Percentiles rank a stretch among this genome's conserved stretches.
Evolutionary conservation across 257 asterid genomes (phyloP).

Genomic region (Salvia splendens): DNA sequence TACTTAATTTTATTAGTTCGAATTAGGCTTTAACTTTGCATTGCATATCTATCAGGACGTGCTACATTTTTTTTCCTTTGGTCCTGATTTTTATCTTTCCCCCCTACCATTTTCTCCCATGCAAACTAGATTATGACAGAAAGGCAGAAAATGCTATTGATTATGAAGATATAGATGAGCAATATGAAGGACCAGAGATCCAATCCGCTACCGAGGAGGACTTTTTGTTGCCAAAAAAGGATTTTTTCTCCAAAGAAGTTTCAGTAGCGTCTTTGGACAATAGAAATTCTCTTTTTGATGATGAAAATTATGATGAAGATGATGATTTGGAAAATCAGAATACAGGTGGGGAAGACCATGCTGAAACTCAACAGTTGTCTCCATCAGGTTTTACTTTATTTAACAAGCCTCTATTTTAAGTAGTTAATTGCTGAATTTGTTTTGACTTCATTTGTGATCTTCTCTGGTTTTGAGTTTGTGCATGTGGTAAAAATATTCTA

Average conservation of each 20-base stretch:
- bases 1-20: background rate
- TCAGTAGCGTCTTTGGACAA: conserved; percentile 54
- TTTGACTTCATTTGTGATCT: background rate
- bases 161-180: conserved; percentile 96
- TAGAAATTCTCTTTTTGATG: conserved; percentile 70
- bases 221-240: conserved; percentile 70
- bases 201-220: conserved; percentile 90
- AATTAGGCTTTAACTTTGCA: conserved; percentile 13
- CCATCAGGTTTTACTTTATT: conserved; percentile 55
- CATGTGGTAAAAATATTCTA: background rate
- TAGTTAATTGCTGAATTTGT: conserved; percentile 19
- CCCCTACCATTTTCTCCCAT: conserved; percentile 11
- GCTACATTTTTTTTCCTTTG: conserved; percentile 11
- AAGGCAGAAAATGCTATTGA: conserved; percentile 98
- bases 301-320: conserved; percentile 92
- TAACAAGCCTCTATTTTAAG: conserved; percentile 10
- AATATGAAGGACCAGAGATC: conserved; percentile 98
- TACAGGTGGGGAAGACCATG: conserved; percentile 45
- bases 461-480: conserved; percentile 20
- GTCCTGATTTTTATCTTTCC: conserved; percentile 30
- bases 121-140: conserved; percentile 70
- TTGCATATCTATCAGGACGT: conserved; percentile 25
- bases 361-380: conserved; percentile 43
- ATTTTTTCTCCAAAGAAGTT: conserved; percentile 63
- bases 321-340: conserved; percentile 61